Base-by-base conservation (phyloP, 495 filamentous ascomycete genomes). In the Aspergillus wentii region DNA sequence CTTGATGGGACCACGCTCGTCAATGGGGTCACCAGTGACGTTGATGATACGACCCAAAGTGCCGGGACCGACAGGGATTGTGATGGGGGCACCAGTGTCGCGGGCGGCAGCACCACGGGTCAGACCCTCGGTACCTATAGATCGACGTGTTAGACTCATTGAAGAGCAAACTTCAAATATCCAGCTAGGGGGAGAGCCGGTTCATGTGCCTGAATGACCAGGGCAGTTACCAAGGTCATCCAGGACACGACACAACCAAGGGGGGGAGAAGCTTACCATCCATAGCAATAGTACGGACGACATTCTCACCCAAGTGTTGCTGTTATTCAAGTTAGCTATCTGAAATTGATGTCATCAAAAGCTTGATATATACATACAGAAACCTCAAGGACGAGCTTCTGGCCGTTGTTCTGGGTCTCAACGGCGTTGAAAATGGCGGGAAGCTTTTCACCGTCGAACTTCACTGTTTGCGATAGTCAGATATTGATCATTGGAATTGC, bases 281-380 rank as follows among this genome's bases (percentile, higher is more conserved):
- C 92, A 98, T 98, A 72, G 92, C 94, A 94, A 98, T 98, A 64
- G 86, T 90, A 72, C 92, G 84, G 68, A 98, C 94, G 64, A 95
- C 88, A 79, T 86, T 95, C 79, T 98, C 87, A 75, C 92, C 92
- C 71, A 98, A 75, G 80, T 98, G 92, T 95, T 98, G 92, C 89
- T 95, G 60, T 56, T 29, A 32, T 20, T 8, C 20, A 31, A 18
- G 46, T 64, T 60, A 61, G 55, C 48, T 41, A 33, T 50, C 15
- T 34, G 18, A 50, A 40, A 15, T 27, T 43, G 44, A 48, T 51
- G 41, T 47, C 49, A 60, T 51, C 40, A n/a, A n/a, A n/a, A n/a
- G n/a, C n/a, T n/a, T n/a, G n/a, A n/a, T n/a, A n/a, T 42, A 31
- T 56, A 68, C 89, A 63, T 94, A 95, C 89, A 61, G 92, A 70